Evolutionary conservation across 2,329 filamentous ascomycete genomes (phyloP).

Genomic region (Dothidotthia symphoricarpi): DNA sequence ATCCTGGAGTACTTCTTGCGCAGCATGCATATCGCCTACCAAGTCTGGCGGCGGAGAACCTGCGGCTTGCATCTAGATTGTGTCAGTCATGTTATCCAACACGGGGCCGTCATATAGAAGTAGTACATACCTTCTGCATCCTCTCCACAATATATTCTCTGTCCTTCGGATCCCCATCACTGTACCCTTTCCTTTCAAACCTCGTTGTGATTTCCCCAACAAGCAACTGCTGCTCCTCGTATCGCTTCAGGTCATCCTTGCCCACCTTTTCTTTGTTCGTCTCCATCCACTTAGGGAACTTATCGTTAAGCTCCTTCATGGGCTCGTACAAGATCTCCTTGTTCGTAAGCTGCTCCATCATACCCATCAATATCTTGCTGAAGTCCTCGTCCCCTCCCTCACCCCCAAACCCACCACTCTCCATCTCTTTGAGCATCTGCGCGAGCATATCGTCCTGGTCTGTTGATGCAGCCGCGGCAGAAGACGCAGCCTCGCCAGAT

Average conservation of each 20-base stretch:
- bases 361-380: conserved; percentile 89
- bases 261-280: conserved; percentile 67
- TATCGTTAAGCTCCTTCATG: conserved; percentile 94
- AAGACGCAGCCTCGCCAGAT: conserved; percentile 81
- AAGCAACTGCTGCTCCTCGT: conserved; percentile 74
- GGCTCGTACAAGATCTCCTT: conserved; percentile 98
- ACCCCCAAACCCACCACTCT: conserved; percentile 56
- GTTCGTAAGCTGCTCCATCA: conserved; percentile 99
- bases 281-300: conserved; percentile 86
- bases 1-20: conserved; percentile 64
- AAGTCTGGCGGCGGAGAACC: conserved; percentile 88
- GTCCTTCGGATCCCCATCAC: conserved; percentile 76
- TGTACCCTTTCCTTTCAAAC: conserved; percentile 80
- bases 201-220: conserved; percentile 84
- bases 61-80: conserved; percentile 84
- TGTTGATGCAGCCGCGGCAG: conserved; percentile 64
- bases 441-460: conserved; percentile 73
- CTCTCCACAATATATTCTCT: conserved; percentile 91
- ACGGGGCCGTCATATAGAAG: neutral
- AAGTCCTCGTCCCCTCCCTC: conserved; percentile 75
- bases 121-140: conserved; percentile 80
- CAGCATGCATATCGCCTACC: conserved; percentile 83
- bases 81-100: conserved; percentile 4
- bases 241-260: conserved; percentile 72
- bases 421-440: conserved; percentile 90